Evolutionary conservation across 2,329 filamentous ascomycete genomes (phyloP).

Genomic region (Rutstroemia sp.): DNA sequence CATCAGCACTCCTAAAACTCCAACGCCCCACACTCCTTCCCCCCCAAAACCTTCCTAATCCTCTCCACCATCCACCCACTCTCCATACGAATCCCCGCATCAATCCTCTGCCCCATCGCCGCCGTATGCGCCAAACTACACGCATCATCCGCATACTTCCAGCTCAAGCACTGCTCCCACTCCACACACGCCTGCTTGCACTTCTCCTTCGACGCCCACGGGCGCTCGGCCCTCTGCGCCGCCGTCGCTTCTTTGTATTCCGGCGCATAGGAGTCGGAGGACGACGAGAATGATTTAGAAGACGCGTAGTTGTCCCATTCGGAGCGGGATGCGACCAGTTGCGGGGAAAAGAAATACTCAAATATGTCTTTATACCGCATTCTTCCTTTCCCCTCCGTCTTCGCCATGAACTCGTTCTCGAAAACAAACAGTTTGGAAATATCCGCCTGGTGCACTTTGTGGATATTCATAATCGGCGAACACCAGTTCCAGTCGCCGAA

Average conservation of each 20-base stretch:
- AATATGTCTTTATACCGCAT: slow-evolving; percentile 12
- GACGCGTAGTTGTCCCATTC: slow-evolving; percentile 16
- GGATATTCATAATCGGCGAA: slow-evolving; percentile 12
- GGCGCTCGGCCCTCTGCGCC: slow-evolving; percentile 3
- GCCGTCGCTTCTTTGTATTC: not conserved
- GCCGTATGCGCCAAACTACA: slow-evolving; percentile 12
- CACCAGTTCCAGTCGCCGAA: slow-evolving; percentile 14
- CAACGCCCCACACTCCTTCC: slow-evolving; percentile 9
- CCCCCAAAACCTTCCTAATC: slow-evolving; percentile 6
- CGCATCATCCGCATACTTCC: slow-evolving; percentile 15
- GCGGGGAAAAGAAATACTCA: not conserved
- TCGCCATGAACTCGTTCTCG: slow-evolving; percentile 8
- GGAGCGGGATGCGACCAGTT: not conserved
- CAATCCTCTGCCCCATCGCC: slow-evolving; percentile 8
- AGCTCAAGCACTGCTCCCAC: slow-evolving; percentile 12
- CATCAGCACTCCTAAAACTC: not conserved
- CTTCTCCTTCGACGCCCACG: slow-evolving; percentile 9
- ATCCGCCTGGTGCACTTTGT: slow-evolving; percentile 13
- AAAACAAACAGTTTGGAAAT: slow-evolving; percentile 12
- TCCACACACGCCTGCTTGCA: slow-evolving; percentile 12
- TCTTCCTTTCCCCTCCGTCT: slow-evolving; percentile 6
- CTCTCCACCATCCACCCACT: slow-evolving; percentile 18
- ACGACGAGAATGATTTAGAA: slow-evolving; percentile 8
- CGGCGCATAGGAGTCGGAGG: not conserved
- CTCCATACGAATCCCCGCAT: slow-evolving; percentile 11